Conservation (phyloP, 106 monocot genomes). For the Dioscorea dumetorum region DNA sequence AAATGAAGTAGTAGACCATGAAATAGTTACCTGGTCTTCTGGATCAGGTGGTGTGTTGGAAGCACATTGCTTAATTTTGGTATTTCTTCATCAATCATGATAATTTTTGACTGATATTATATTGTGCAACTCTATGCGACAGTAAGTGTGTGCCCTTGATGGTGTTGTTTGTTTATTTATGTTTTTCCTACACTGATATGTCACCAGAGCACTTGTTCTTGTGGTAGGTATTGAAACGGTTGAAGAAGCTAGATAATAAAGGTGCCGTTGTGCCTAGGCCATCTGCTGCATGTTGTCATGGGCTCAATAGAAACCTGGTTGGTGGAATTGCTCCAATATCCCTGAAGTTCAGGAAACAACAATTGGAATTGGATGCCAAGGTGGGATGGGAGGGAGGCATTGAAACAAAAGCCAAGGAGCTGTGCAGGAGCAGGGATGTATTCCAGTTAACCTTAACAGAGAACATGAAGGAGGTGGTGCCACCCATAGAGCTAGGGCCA, state of each 20-base stretch:
- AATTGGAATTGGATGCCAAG: background rate
- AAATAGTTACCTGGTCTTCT: too few species aligned
- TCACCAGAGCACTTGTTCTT: background rate
- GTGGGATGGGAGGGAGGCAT: background rate
- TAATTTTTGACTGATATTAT: background rate
- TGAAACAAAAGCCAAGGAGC: background rate
- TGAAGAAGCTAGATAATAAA: conserved; percentile 11
- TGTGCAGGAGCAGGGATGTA: conserved; percentile 4
- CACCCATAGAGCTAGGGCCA: conserved; percentile 15
- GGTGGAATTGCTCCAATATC: conserved; percentile 1
- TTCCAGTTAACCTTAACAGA: conserved; percentile 2
- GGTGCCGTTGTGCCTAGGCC: background rate
- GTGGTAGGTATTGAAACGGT: conserved; percentile 19
- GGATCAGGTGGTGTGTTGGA: too few species aligned
- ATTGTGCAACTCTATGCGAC: background rate
- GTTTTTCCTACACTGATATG: background rate
- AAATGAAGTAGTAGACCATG: too few species aligned
- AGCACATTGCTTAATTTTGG: too few species aligned
- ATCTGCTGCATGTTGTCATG: background rate
- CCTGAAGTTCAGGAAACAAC: conserved; percentile 3
- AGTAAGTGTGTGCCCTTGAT: background rate
- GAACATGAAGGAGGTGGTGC: background rate
- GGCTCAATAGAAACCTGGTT: background rate
- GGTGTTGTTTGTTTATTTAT: background rate
- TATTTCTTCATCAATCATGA: background rate